Evolutionary conservation across 768 basidiomycete species (phyloP).

Genomic region (Mycena rosella): DNA sequence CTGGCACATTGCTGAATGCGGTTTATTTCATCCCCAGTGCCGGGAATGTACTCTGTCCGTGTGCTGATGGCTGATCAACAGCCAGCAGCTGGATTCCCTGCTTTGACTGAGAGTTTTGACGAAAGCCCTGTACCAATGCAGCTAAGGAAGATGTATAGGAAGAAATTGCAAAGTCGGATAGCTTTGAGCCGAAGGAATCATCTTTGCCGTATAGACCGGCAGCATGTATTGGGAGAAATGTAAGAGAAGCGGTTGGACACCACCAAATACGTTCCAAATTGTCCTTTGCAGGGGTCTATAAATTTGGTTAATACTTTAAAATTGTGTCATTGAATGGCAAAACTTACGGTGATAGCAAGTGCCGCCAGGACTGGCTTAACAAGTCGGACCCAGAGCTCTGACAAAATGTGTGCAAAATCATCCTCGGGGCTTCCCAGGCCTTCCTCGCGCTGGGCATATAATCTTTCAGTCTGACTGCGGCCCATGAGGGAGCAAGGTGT

Average conservation of each 20-base stretch:
- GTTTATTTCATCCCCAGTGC: not conserved
- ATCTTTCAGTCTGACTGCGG: no score
- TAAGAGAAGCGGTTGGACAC: slow-evolving; percentile 40
- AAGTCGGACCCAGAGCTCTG: slow-evolving; percentile 34
- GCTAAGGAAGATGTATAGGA: slow-evolving; percentile 35
- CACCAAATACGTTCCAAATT: slow-evolving; percentile 27
- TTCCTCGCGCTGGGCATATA: no score
- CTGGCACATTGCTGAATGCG: not conserved
- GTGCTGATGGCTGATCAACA: not conserved
- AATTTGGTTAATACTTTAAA: no score
- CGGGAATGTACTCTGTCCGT: not conserved
- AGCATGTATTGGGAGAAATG: slow-evolving; percentile 53
- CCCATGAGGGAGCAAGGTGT: no score
- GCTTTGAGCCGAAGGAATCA: slow-evolving; percentile 6
- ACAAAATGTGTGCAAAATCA: slow-evolving; percentile 30
- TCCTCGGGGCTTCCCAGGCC: not conserved
- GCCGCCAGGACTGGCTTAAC: slow-evolving; percentile 40
- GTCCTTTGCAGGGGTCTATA: no score
- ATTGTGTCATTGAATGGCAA: no score
- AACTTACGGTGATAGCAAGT: slow-evolving; percentile 7
- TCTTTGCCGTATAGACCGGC: slow-evolving; percentile 46
- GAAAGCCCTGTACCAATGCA: slow-evolving; percentile 13
- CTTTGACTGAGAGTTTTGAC: not conserved
- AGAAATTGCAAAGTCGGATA: slow-evolving; percentile 38
- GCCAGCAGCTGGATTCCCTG: not conserved